Percentiles rank a stretch among this genome's conserved stretches.
These are phyloP conservation scores for Globisporangium sylvaticum DNA, from an alignment of 352 stramenopile genomes.

Conservation along the genomic window DNA sequence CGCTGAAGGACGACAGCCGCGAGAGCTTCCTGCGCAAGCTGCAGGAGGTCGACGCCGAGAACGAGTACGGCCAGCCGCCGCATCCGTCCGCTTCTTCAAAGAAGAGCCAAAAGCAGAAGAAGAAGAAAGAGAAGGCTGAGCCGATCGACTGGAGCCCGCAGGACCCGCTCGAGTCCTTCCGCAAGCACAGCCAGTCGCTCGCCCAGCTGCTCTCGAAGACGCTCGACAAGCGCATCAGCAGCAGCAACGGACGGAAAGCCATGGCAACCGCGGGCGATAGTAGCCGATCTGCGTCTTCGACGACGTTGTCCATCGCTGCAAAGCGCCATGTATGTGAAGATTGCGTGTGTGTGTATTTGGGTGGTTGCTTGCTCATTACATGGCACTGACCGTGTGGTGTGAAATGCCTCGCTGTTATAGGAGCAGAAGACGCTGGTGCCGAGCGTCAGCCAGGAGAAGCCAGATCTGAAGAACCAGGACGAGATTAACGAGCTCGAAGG, in stretches of 20 bases:
- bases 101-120: constrained; percentile 30
- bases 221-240: constrained; percentile 22
- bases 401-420: not conserved
- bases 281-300: not conserved
- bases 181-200: constrained; percentile 26
- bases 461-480: constrained; percentile 23
- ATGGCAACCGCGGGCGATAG: not conserved
- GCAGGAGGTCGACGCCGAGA: constrained; percentile 31
- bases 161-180: constrained; percentile 31
- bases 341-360: not conserved
- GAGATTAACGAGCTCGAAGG: constrained; percentile 54
- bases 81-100: not conserved
- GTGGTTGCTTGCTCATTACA: not conserved
- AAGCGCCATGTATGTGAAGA: constrained; percentile 2
- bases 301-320: not conserved
- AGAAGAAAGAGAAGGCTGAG: not conserved
- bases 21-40: constrained; percentile 37
- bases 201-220: constrained; percentile 30
- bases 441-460: constrained; percentile 6
- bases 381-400: not conserved
- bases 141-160: constrained; percentile 21
- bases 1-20: constrained; percentile 23
- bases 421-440: not conserved
- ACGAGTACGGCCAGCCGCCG: constrained; percentile 37
- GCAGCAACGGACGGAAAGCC: constrained; percentile 7